These are phyloP conservation scores for Aspergillus alliaceus DNA, from an alignment of 2,329 filamentous ascomycete genomes.

Conservation along the genomic window DNA sequence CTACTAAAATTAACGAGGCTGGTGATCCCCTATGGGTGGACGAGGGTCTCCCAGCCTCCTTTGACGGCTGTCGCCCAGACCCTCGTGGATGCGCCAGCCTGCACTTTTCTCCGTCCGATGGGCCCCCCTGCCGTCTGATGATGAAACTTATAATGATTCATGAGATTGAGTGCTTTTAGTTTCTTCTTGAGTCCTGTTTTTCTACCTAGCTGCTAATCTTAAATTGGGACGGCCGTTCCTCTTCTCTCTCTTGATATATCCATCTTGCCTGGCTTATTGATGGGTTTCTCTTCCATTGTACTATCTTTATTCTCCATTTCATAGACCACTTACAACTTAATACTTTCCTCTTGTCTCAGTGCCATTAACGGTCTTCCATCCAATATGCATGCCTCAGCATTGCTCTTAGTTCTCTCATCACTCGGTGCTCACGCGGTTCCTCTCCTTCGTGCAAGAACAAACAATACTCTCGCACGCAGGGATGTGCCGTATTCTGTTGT, in stretches of 20 bases:
- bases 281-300: neutral
- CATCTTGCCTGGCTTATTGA: neutral
- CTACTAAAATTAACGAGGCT: constrained; percentile 18
- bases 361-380: neutral
- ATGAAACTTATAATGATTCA: constrained; percentile 8
- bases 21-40: constrained; percentile 7
- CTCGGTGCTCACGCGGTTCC: constrained; percentile 30
- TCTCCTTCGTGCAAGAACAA: constrained; percentile 19
- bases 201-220: constrained; percentile 4
- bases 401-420: constrained; percentile 29
- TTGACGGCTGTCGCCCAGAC: constrained; percentile 15
- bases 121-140: constrained; percentile 16
- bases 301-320: neutral
- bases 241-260: neutral
- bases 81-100: constrained; percentile 20
- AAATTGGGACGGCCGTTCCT: constrained; percentile 4
- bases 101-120: constrained; percentile 14
- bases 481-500: constrained; percentile 30
- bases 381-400: constrained; percentile 31
- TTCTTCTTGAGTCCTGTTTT: neutral
- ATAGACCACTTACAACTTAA: neutral
- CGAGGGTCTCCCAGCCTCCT: constrained; percentile 21
- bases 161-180: neutral
- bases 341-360: neutral
- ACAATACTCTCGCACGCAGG: constrained; percentile 26